A percentile compares a stretch with the other conserved stretches of the same genome.
Evolutionary conservation across 2,329 filamentous ascomycete genomes (phyloP).

Genomic region (Cucurbitaria berberidis): DNA sequence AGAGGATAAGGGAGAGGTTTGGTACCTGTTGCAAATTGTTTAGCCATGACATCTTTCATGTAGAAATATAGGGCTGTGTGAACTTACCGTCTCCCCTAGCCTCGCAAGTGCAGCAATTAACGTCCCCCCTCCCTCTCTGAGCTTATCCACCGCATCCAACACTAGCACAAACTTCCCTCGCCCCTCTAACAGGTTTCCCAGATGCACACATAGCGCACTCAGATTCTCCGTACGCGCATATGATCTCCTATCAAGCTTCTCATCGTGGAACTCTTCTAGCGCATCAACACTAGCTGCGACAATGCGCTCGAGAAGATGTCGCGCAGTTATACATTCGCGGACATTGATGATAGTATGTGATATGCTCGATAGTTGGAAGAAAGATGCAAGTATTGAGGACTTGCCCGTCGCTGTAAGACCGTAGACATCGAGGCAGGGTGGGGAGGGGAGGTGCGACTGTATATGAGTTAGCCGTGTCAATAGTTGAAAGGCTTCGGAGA

Average conservation of each 20-base stretch:
- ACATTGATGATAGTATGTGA: slow-evolving; percentile 70
- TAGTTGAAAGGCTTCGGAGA: background rate
- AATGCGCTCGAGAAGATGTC: slow-evolving; percentile 78
- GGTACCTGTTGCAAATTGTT: slow-evolving; percentile 67
- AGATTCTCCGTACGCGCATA: slow-evolving; percentile 78
- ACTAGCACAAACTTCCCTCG: slow-evolving; percentile 76
- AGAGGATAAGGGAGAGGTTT: slow-evolving; percentile 75
- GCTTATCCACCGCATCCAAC: slow-evolving; percentile 84
- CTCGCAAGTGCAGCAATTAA: slow-evolving; percentile 81
- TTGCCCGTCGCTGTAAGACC: slow-evolving; percentile 90
- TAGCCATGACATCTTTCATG: background rate
- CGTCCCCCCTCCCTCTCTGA: slow-evolving; percentile 79
- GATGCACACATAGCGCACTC: slow-evolving; percentile 74
- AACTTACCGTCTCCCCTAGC: slow-evolving; percentile 76
- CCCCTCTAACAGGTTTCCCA: slow-evolving; percentile 68
- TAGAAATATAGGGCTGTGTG: slow-evolving; percentile 4
- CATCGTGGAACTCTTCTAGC: slow-evolving; percentile 50
- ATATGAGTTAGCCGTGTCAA: slow-evolving; percentile 23
- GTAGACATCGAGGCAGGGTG: slow-evolving; percentile 77
- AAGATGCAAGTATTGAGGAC: slow-evolving; percentile 69
- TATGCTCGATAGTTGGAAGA: slow-evolving; percentile 62
- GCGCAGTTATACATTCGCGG: slow-evolving; percentile 76
- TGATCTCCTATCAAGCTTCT: slow-evolving; percentile 48
- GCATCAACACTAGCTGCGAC: slow-evolving; percentile 59
- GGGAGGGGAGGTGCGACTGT: slow-evolving; percentile 70